Base-by-base conservation (phyloP, 2,329 filamentous ascomycete species). In the Cryphonectria carpinicola region DNA sequence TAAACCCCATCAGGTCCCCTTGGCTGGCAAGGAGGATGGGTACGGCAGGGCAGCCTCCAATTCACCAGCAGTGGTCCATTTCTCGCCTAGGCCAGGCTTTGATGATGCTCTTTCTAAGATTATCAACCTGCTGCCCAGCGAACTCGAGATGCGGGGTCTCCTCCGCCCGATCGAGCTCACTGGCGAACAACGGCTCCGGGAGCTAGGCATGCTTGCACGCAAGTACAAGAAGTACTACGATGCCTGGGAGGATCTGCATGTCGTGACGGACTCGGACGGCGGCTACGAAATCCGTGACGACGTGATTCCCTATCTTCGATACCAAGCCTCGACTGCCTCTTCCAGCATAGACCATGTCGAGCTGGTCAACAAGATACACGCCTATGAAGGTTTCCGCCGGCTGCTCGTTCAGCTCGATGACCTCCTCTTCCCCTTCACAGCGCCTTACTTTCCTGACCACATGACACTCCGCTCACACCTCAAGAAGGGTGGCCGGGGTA, bases 361-460 rank as follows among this genome's bases (percentile, higher is more conserved):
- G 49, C 74, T 80, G 32, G 77, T 76, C 39, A 76, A 76, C 67
- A 78, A 78, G 43, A 77, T 83, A 54, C 80, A 80, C 25, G 75
- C 76, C n/a, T 84, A 84, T 66, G 83, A 84, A 71, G 74, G 76
- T 6, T 83, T 81, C 74, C 80, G 82, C 25, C 76, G 74, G 32
- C 81, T 84, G 73, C 74, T 85, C 35, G 77, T 79, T 61, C 77
- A 77, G 49, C 76, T 84, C 37, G 78, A 80, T 0, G 76, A 76
- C 28, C 72, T 82, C 22, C 79, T 85, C 11, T 82, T 81, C 71
- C 80, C 80, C 4, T 81, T 78, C 75, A 80, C 80, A 10, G 77
- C 77, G 10, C 81, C 82, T 13, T 84, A 84, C 68, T 83, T 82
- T 74, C 76, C 80, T 3, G 81, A 84, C 69, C 82, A 84, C 70